Evolutionary conservation across 345 rosid species (phyloP), one percentile per base, ranked within the genome.

Genomic region (Eucalyptus lansdowneana): DNA sequence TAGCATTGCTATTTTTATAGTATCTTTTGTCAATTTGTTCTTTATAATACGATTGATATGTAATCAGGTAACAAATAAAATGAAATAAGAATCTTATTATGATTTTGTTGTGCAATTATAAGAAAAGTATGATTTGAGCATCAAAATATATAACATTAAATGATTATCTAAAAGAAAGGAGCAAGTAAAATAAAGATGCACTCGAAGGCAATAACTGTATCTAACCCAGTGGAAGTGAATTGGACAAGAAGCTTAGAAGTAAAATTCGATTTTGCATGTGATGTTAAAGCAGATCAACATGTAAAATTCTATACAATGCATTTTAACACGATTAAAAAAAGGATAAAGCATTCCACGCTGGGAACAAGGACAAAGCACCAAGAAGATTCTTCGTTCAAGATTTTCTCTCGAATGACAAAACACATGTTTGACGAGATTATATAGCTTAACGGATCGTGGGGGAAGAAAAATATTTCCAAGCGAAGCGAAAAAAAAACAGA

Each of bases 1-100:
- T 9, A 69, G 42, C 11, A 17, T 4, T 4, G 3, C 12, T 22
- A 0, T 34, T 4, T 3, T 17, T n/a, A 65, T 1, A 6, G 2
- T 65, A 14, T 65, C 4, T 11, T 21, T 4, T 4, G 81, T 72
- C 3, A 3, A 21, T 17, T 34, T 6, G 44, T 37, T 42, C 2
- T 37, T 19, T 11, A 72, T 19, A 21, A 21, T 72, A 5, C 14
- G 2, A 72, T 37, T 6, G 14, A 72, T 21, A 5, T 0, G 2
- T 37, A 72, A 11, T 11, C 27, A 21, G 4, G 14, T 9, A 22
- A 72, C 11, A 5, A 72, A 5, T 19, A 37, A 10, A 19, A 19
- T 72, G 27, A 5, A 69, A 69, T 10, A 22, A 34, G 4, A 17
- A 5, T 10, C 34, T 11, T 19, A 9, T 31, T 31, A 9, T 34